Evolutionary conservation across 2,329 filamentous ascomycete genomes (phyloP), one percentile per base, ranked within the genome.

Genomic region (Penicillium aurantiogriseum): DNA sequence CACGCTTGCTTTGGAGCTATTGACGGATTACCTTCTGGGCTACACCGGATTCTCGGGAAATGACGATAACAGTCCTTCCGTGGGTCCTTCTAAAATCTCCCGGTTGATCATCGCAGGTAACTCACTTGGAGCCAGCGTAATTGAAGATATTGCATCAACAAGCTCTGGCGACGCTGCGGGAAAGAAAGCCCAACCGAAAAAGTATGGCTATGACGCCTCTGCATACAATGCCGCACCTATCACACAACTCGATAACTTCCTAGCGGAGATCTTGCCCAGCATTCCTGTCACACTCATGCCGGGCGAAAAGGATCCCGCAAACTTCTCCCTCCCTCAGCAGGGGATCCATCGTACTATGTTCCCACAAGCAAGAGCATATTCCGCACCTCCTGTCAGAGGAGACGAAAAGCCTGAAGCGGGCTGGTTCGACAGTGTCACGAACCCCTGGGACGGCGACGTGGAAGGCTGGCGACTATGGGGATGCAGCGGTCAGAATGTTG

Each of bases 341-440:
- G 89, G 91, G 1, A 89, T 99, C 49, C 94, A 99, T 74, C 81
- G 90, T 5, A 93, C 94, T 59, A 91, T 99, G 85, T 94, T 99
- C 67, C 89, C 91, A 0, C 81, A 83, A 9, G 81, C 91, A 19
- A 83, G 92, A 61, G 78, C 83, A 8, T 99, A 91, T 70, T 83
- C 73, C 25, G 66, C 77, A 27, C 71, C 74, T 6, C 71, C 74
- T 19, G 63, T 64, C 13, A 63, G 72, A 5, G 71, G 68, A 11
- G 71, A 71, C 3, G 68, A 72, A 21, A 70, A 69, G 13, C 60
- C 66, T 9, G 79, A 85, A 48, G 77, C 84, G 0, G 86, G 88
- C 21, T 96, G 92, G 88, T 86, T 99, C 52, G 91, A 97, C 73
- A 83, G 84, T 6, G 90, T 92, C 46, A 97, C 94, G 5, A 99